Conservation (phyloP, 75 land plant species). For the Isoetes taiwanensis region DNA sequence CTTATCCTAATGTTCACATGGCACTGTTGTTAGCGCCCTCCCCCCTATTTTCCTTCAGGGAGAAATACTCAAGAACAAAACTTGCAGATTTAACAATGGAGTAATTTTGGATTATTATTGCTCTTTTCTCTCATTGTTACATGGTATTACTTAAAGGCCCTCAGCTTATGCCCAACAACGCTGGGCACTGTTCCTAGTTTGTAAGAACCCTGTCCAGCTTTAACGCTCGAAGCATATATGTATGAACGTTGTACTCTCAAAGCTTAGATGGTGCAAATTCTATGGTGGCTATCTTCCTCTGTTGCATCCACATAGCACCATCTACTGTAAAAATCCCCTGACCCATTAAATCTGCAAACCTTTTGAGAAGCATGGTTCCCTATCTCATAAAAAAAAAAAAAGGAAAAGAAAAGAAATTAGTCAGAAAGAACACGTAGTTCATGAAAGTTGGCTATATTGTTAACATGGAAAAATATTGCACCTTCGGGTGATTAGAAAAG, state of each 20-base stretch:
- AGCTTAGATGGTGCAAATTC: constrained; percentile 5
- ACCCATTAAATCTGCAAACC: constrained; percentile 4
- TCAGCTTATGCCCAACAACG: too few relatives aligned
- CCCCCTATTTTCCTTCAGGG: too few relatives aligned
- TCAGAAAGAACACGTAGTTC: too few relatives aligned
- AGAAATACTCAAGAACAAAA: too few relatives aligned
- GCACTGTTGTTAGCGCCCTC: too few relatives aligned
- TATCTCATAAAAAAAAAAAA: neutral
- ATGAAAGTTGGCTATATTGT: too few relatives aligned
- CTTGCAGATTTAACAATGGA: too few relatives aligned
- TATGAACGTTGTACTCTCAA: neutral
- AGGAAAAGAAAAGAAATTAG: neutral
- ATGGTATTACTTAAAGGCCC: too few relatives aligned
- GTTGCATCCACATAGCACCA: neutral
- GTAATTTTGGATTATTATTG: too few relatives aligned
- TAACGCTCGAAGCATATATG: neutral
- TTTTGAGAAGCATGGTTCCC: neutral
- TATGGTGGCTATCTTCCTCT: neutral
- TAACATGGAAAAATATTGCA: neutral
- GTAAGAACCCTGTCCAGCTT: neutral
- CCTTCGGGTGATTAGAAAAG: neutral
- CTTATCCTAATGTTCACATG: too few relatives aligned
- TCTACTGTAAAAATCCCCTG: constrained; percentile 3
- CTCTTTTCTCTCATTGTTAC: too few relatives aligned
- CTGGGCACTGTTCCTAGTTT: too few relatives aligned